phyloP scores from a whole-genome alignment of 495 filamentous ascomycete genomes.

The Apodospora peruviana region DNA sequence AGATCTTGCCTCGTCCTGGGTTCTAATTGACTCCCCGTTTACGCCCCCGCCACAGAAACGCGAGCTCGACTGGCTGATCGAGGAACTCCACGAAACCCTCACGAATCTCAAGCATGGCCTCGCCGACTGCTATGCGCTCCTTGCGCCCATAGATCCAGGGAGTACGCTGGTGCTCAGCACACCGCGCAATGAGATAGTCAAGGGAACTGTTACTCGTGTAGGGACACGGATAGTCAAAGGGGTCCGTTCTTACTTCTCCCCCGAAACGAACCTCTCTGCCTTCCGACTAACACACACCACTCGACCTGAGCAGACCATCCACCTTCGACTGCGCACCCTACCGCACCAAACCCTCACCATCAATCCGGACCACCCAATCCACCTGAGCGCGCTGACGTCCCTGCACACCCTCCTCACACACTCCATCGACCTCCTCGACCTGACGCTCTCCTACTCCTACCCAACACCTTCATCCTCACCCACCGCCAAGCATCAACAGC shows the following conservation, averaged over 20 bases:
- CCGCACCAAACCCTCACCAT: slow-evolving; percentile 44
- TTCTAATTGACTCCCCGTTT: slow-evolving; percentile 22
- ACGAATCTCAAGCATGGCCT: slow-evolving; percentile 74
- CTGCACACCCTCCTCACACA: slow-evolving; percentile 71
- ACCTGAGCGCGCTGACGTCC: slow-evolving; percentile 61
- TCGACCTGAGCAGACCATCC: slow-evolving; percentile 31
- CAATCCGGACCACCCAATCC: slow-evolving; percentile 51
- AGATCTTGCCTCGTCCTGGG: slow-evolving; percentile 24
- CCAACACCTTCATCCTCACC: slow-evolving; percentile 40
- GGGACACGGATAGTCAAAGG: slow-evolving; percentile 73
- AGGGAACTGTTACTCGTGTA: slow-evolving; percentile 81
- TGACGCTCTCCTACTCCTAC: slow-evolving; percentile 57
- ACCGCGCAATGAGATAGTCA: slow-evolving; percentile 80
- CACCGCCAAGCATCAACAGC: slow-evolving; percentile 7
- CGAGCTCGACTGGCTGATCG: slow-evolving; percentile 85
- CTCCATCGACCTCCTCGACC: slow-evolving; percentile 70
- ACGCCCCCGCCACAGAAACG: slow-evolving; percentile 53
- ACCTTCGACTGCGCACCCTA: slow-evolving; percentile 45
- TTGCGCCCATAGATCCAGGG: slow-evolving; percentile 75
- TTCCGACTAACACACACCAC: background rate
- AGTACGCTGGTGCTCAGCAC: slow-evolving; percentile 85
- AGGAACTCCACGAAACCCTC: slow-evolving; percentile 71
- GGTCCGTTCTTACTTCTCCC: slow-evolving; percentile 40
- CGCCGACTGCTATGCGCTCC: slow-evolving; percentile 77
- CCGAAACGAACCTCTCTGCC: background rate